phyloP scores from a whole-genome alignment of 768 basidiomycete species.

The Boletus barrowsii region DNA sequence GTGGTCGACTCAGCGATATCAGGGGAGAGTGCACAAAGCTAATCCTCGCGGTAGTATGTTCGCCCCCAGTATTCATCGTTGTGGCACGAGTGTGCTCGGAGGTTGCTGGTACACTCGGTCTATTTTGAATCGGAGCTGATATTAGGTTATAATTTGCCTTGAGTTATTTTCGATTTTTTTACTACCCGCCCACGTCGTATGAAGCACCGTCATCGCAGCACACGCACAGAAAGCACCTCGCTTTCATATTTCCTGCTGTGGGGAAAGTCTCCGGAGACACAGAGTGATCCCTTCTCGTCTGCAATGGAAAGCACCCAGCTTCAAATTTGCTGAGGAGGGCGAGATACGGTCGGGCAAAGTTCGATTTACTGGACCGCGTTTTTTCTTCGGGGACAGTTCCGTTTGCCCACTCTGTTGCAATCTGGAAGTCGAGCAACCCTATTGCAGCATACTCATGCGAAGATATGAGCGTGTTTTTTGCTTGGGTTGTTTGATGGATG shows the following conservation, averaged over 20 bases:
- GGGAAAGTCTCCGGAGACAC: slow-evolving; percentile 94
- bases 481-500: slow-evolving; percentile 39
- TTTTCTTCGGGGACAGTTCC: slow-evolving; percentile 30
- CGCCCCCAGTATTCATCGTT: slow-evolving; percentile 19
- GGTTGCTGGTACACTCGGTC: neutral
- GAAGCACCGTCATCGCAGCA: slow-evolving; percentile 88
- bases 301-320: slow-evolving; percentile 70
- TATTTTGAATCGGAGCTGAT: slow-evolving; percentile 21
- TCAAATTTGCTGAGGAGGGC: slow-evolving; percentile 65
- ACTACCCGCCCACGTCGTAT: slow-evolving; percentile 43
- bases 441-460: slow-evolving; percentile 51
- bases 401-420: slow-evolving; percentile 59
- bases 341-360: slow-evolving; percentile 47
- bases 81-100: neutral
- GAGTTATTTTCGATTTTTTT: slow-evolving; percentile 22
- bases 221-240: slow-evolving; percentile 57
- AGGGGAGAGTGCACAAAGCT: slow-evolving; percentile 25
- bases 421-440: slow-evolving; percentile 34
- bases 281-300: slow-evolving; percentile 58
- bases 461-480: slow-evolving; percentile 71
- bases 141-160: slow-evolving; percentile 9
- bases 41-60: slow-evolving; percentile 15
- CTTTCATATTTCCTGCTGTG: slow-evolving; percentile 61
- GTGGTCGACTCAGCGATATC: slow-evolving; percentile 24
- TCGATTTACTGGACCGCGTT: slow-evolving; percentile 36